Evolutionary conservation across 805 yeast genomes (phyloP).

Genomic region (Cyberlindnera galapagoensis): DNA sequence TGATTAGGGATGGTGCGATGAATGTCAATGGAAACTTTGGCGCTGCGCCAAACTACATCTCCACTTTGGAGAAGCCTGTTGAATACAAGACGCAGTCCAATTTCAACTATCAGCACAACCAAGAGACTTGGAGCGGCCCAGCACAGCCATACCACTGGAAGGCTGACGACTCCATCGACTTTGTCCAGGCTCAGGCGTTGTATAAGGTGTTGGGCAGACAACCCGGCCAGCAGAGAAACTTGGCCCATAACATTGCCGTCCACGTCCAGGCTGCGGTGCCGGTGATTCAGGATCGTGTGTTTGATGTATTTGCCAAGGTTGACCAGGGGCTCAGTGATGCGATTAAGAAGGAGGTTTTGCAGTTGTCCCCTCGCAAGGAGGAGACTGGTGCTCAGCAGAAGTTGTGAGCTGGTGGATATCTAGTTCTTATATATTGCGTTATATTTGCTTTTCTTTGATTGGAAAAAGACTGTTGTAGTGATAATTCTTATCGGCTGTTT

Average conservation of each 20-base stretch:
- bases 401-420: conserved; percentile 6
- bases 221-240: conserved; percentile 76
- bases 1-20: conserved; percentile 81
- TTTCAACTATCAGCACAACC: conserved; percentile 46
- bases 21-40: conserved; percentile 66
- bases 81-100: conserved; percentile 23
- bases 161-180: conserved; percentile 62
- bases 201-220: conserved; percentile 69
- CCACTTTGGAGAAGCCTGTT: conserved; percentile 35
- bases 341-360: conserved; percentile 57
- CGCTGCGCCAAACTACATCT: conserved; percentile 66
- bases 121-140: conserved; percentile 77
- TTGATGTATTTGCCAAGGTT: conserved; percentile 71
- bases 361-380: conserved; percentile 27
- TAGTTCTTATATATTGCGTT: too few relatives aligned
- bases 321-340: conserved; percentile 58
- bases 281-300: conserved; percentile 70
- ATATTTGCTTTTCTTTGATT: too few relatives aligned
- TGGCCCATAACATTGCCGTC: conserved; percentile 77
- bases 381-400: conserved; percentile 18
- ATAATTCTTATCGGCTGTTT: too few relatives aligned
- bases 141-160: conserved; percentile 88
- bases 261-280: conserved; percentile 68
- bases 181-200: conserved; percentile 66
- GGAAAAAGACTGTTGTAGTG: too few relatives aligned